A percentile compares a stretch with the other conserved stretches of the same genome.
Conservation (phyloP, 306 rosid species). For the Abrus pulchellus region DNA sequence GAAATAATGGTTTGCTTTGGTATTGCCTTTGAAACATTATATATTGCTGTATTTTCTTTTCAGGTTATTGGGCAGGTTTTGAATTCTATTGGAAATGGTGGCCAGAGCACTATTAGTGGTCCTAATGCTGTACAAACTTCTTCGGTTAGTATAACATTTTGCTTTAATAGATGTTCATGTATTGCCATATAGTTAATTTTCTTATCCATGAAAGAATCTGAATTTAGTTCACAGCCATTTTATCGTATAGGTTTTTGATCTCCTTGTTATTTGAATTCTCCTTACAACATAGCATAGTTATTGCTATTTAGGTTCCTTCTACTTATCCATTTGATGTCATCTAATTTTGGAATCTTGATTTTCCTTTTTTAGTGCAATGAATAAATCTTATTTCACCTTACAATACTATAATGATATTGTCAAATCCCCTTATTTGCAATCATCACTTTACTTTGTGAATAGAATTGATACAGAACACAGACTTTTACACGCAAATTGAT, state of each 20-base stretch:
- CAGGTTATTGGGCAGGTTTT: constrained; percentile 96
- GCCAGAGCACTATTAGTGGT: constrained; percentile 63
- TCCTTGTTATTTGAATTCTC: constrained; percentile 22
- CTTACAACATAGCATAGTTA: constrained; percentile 24
- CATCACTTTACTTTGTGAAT: constrained; percentile 32
- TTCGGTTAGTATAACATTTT: constrained; percentile 63
- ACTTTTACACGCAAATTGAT: constrained; percentile 29
- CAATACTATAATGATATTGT: background rate
- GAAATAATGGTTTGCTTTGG: constrained; percentile 11
- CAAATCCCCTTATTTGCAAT: constrained; percentile 35
- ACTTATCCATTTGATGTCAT: background rate
- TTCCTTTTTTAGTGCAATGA: background rate
- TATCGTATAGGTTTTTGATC: constrained; percentile 19
- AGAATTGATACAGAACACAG: constrained; percentile 22
- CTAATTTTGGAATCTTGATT: constrained; percentile 15
- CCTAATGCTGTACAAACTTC: constrained; percentile 59
- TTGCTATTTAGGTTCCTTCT: constrained; percentile 25
- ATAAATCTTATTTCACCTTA: constrained; percentile 18
- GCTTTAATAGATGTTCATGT: constrained; percentile 27
- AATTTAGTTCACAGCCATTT: constrained; percentile 27
- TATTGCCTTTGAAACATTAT: constrained; percentile 26
- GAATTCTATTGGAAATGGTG: constrained; percentile 85
- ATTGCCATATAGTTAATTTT: constrained; percentile 1
- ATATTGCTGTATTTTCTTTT: constrained; percentile 36
- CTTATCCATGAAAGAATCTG: constrained; percentile 11